Conservation (phyloP, 495 filamentous ascomycete genomes). For the Talaromyces wortmannii region DNA sequence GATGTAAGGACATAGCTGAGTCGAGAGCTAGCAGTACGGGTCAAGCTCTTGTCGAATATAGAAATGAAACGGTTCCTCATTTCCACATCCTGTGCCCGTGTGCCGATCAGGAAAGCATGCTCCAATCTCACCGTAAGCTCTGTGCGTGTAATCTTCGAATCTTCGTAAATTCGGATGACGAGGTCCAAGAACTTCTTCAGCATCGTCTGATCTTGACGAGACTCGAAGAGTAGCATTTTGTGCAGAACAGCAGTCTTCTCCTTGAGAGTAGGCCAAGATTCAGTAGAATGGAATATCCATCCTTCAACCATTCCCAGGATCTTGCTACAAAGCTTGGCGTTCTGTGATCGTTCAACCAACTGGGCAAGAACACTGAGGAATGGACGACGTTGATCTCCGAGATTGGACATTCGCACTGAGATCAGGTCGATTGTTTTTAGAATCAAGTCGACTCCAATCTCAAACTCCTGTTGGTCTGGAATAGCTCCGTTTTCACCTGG, state of each 20-base stretch:
- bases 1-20: conserved; percentile 80
- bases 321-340: conserved; percentile 77
- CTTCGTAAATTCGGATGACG: conserved; percentile 95
- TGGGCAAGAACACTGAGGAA: conserved; percentile 93
- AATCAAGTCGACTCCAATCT: conserved; percentile 80
- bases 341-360: conserved; percentile 88
- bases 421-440: conserved; percentile 91
- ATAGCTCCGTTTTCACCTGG: conserved; percentile 44
- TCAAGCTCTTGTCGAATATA: conserved; percentile 89
- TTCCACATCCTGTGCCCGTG: conserved; percentile 86
- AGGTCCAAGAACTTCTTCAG: conserved; percentile 89
- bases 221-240: conserved; percentile 96
- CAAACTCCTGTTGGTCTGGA: conserved; percentile 68
- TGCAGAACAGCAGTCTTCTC: conserved; percentile 95
- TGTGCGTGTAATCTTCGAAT: conserved; percentile 87
- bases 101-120: conserved; percentile 95
- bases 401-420: conserved; percentile 81
- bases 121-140: conserved; percentile 95
- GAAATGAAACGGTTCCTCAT: conserved; percentile 95
- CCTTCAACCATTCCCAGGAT: conserved; percentile 89
- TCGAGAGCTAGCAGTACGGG: conserved; percentile 76
- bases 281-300: conserved; percentile 92
- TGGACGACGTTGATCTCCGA: conserved; percentile 86
- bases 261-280: conserved; percentile 91
- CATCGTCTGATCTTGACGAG: conserved; percentile 71